Percentiles rank a stretch among this genome's conserved stretches.
These are phyloP conservation scores for Aschersonia sp. DNA, from an alignment of 2,329 filamentous ascomycete genomes.

Conservation along the genomic window DNA sequence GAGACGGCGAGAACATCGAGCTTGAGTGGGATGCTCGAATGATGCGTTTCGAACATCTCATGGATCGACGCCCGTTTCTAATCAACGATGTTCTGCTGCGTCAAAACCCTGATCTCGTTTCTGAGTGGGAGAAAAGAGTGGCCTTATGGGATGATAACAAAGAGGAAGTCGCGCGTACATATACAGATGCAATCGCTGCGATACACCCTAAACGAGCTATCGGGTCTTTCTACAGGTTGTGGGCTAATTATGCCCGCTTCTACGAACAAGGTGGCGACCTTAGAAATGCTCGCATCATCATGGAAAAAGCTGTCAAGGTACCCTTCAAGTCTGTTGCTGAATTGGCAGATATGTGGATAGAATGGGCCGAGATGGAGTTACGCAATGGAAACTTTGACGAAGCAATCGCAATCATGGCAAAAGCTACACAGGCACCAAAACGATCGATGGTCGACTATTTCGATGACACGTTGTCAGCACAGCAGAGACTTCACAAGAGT, in stretches of 20 bases:
- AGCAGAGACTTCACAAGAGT: conserved; percentile 95
- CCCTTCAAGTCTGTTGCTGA: conserved; percentile 97
- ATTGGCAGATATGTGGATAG: conserved; percentile 95
- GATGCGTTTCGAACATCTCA: conserved; percentile 95
- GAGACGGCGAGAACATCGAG: conserved; percentile 69
- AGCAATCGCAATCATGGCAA: conserved; percentile 90
- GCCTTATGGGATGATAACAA: conserved; percentile 91
- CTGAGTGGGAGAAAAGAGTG: conserved; percentile 96
- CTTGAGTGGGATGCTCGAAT: conserved; percentile 92
- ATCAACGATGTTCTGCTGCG: conserved; percentile 90
- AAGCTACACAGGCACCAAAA: conserved; percentile 93
- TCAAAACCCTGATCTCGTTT: conserved; percentile 92
- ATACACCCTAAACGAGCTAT: conserved; percentile 90
- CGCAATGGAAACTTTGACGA: conserved; percentile 92
- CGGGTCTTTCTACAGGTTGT: conserved; percentile 86
- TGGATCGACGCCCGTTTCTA: conserved; percentile 91
- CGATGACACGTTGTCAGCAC: conserved; percentile 82
- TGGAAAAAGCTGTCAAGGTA: conserved; percentile 96
- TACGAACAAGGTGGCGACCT: conserved; percentile 84
- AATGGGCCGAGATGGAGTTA: conserved; percentile 97
- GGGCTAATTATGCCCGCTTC: conserved; percentile 94
- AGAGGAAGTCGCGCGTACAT: conserved; percentile 80
- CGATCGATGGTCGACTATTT: conserved; percentile 98
- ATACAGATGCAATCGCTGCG: conserved; percentile 83
- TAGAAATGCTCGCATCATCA: conserved; percentile 74